Evolutionary conservation across 768 basidiomycete genomes (phyloP).

Genomic region (Cyathus striatus): DNA sequence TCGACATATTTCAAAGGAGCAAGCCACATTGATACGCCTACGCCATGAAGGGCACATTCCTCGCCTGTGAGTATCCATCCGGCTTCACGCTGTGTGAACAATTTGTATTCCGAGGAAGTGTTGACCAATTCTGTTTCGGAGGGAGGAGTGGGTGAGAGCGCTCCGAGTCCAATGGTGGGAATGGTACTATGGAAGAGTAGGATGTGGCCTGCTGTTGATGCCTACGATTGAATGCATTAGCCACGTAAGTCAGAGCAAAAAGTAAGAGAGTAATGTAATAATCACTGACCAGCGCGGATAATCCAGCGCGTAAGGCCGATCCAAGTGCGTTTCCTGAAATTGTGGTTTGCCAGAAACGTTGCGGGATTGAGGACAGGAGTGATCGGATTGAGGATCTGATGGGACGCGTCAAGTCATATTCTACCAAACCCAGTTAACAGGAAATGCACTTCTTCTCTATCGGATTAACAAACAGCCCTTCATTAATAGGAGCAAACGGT

Average conservation of each 20-base stretch:
- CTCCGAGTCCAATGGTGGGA: slow-evolving; percentile 71
- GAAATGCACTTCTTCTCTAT: slow-evolving; percentile 56
- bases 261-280: not conserved
- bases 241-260: slow-evolving; percentile 5
- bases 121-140: slow-evolving; percentile 69
- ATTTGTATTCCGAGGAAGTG: slow-evolving; percentile 77
- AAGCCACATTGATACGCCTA: slow-evolving; percentile 87
- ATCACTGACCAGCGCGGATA: slow-evolving; percentile 63
- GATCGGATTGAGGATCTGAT: slow-evolving; percentile 59
- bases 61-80: slow-evolving; percentile 83
- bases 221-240: slow-evolving; percentile 29
- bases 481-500: slow-evolving; percentile 73
- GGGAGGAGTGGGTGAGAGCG: slow-evolving; percentile 43
- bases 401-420: too few species aligned
- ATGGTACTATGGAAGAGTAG: slow-evolving; percentile 65
- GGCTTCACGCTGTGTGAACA: slow-evolving; percentile 76
- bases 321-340: slow-evolving; percentile 64
- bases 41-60: slow-evolving; percentile 83
- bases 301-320: slow-evolving; percentile 64
- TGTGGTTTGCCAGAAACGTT: slow-evolving; percentile 48
- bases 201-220: slow-evolving; percentile 73
- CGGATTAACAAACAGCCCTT: slow-evolving; percentile 76
- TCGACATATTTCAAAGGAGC: slow-evolving; percentile 79
- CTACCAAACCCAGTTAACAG: not conserved
- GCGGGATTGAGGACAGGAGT: slow-evolving; percentile 61